Conservation (phyloP, 176 grass and related monocot species). For the Typha latifolia region DNA sequence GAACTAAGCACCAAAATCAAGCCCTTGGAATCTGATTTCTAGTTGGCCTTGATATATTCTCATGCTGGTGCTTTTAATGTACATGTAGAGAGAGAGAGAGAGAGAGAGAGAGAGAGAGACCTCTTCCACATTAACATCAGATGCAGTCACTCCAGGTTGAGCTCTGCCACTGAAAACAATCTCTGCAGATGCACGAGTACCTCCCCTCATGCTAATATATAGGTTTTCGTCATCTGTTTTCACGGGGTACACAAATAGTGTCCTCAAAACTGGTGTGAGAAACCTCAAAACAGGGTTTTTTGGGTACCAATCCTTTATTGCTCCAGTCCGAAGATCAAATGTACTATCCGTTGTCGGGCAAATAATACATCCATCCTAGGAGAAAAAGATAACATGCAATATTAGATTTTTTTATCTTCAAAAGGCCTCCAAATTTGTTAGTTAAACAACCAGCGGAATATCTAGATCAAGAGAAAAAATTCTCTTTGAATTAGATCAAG, state of each 20-base stretch:
- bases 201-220: conserved; percentile 65
- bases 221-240: conserved; percentile 75
- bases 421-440: neutral
- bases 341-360: conserved; percentile 98
- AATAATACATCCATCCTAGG: conserved; percentile 81
- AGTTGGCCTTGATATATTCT: too few species aligned
- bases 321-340: conserved; percentile 78
- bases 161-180: conserved; percentile 88
- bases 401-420: neutral
- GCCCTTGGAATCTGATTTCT: too few species aligned
- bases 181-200: conserved; percentile 60
- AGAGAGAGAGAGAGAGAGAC: conserved; percentile 20
- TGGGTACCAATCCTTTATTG: conserved; percentile 92
- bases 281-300: conserved; percentile 90
- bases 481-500: too few species aligned
- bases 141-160: conserved; percentile 72
- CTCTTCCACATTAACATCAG: conserved; percentile 97
- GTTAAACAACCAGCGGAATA: too few species aligned
- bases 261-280: conserved; percentile 77
- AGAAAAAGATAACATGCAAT: conserved; percentile 11
- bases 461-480: too few species aligned
- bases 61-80: too few species aligned
- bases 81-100: neutral
- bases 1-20: too few species aligned
- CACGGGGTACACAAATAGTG: conserved; percentile 62